Evolutionary conservation across 106 monocot species (phyloP).

Genomic region (Agapanthus africanus): DNA sequence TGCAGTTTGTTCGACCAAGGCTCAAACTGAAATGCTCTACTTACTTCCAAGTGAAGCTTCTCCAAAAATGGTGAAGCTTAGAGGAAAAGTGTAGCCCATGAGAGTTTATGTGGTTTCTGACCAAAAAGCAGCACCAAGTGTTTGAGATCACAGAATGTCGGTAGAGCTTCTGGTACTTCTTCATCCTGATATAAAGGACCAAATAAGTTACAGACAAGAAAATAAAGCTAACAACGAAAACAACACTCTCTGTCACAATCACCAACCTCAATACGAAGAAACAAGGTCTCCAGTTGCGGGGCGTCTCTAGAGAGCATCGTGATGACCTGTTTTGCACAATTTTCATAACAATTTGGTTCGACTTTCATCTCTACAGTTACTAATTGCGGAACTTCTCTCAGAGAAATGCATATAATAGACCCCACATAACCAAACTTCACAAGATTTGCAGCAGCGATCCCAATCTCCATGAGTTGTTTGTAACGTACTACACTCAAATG

Average conservation of each 20-base stretch:
- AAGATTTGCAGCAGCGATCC: not conserved
- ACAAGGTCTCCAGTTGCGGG: not conserved
- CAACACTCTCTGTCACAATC: not conserved
- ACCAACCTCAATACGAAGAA: not conserved
- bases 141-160: not conserved
- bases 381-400: not conserved
- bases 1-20: not conserved
- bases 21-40: not conserved
- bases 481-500: not conserved
- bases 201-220: not conserved
- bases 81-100: not conserved
- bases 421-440: not conserved
- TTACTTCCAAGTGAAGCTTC: not conserved
- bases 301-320: not conserved
- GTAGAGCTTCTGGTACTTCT: not conserved
- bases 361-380: not conserved
- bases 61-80: constrained; percentile 1
- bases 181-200: not conserved
- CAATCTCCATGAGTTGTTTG: not conserved
- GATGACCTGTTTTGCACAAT: not conserved
- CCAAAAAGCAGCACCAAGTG: not conserved
- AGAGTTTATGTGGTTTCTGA: not conserved
- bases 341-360: not conserved
- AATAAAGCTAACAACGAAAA: not conserved
- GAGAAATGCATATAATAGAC: not conserved